Percentiles rank a stretch among this genome's conserved stretches.
phyloP scores from a whole-genome alignment of 2,329 filamentous ascomycete species.

The Teratosphaeria viscida region DNA sequence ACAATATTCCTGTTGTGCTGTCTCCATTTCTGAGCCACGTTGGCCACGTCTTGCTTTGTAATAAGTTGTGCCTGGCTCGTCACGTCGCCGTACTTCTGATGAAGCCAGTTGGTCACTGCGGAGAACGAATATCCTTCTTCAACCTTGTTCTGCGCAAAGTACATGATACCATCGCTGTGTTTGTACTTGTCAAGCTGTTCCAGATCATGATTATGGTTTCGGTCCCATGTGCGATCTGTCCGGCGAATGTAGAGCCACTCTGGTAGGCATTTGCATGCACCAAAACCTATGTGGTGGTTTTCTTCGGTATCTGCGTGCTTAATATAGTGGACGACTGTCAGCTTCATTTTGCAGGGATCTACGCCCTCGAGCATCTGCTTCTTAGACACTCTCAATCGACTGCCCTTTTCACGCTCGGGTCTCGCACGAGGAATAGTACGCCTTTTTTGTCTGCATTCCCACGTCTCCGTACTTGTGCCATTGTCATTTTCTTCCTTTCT shows the following conservation, averaged over 20 bases:
- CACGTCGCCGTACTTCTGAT: constrained; percentile 8
- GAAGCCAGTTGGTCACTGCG: constrained; percentile 11
- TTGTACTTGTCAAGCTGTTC: constrained; percentile 13
- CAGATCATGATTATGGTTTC: constrained; percentile 8
- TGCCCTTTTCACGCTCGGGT: constrained; percentile 2
- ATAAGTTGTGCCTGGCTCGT: constrained; percentile 10
- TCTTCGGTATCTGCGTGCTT: constrained; percentile 10
- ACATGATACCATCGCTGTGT: constrained; percentile 12
- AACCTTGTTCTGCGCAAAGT: constrained; percentile 12
- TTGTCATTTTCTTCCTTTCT: constrained; percentile 6
- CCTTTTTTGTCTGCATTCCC: constrained; percentile 13
- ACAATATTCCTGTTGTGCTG: constrained; percentile 10
- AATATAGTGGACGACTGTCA: constrained; percentile 11
- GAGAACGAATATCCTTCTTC: constrained; percentile 14
- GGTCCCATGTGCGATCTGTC: constrained; percentile 1
- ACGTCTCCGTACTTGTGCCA: constrained; percentile 10
- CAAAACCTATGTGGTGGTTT: constrained; percentile 6
- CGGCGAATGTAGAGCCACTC: constrained; percentile 14
- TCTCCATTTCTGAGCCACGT: constrained; percentile 11
- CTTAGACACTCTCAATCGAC: background rate
- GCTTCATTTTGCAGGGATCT: constrained; percentile 8
- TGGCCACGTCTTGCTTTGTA: constrained; percentile 12
- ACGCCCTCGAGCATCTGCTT: constrained; percentile 4
- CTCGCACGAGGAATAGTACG: constrained; percentile 4
- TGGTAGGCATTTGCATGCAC: constrained; percentile 13